These are phyloP conservation scores for Excoecaria agallocha DNA, from an alignment of 345 rosid species.

Conservation along the genomic window DNA sequence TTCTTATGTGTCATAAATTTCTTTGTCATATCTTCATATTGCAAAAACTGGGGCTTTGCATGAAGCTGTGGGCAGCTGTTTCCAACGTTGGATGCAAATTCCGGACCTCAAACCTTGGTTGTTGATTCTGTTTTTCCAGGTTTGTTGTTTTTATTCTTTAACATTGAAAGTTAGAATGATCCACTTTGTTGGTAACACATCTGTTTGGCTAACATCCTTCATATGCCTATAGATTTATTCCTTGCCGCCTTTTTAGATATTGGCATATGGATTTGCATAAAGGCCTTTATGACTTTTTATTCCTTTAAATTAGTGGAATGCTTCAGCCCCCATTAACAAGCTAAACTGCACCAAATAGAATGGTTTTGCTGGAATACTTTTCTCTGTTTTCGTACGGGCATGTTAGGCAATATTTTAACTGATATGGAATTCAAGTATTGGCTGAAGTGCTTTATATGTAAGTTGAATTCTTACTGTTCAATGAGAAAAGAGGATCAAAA, in stretches of 20 bases:
- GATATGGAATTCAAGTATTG: no score
- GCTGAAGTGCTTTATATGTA: no score
- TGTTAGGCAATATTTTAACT: no score
- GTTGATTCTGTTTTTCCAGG: constrained; percentile 31
- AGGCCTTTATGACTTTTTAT: background rate
- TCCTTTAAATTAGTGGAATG: background rate
- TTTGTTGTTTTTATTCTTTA: constrained; percentile 27
- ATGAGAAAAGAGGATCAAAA: no score
- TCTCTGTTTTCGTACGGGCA: no score
- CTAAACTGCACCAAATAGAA: background rate
- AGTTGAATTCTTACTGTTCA: no score
- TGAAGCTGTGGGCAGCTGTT: constrained; percentile 30
- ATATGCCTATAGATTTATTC: background rate
- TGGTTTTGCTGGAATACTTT: background rate
- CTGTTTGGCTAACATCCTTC: background rate
- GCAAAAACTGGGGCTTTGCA: constrained; percentile 24
- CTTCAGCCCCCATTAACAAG: background rate
- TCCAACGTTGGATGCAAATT: constrained; percentile 29
- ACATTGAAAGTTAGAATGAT: constrained; percentile 6
- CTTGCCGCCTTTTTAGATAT: background rate
- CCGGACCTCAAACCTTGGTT: constrained; percentile 37
- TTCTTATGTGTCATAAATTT: constrained; percentile 23
- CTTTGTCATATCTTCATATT: constrained; percentile 11
- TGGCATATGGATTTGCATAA: background rate
- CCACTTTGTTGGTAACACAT: background rate